phyloP scores from a whole-genome alignment of 805 yeast species.

The Barnettozyma wickerhamii region DNA sequence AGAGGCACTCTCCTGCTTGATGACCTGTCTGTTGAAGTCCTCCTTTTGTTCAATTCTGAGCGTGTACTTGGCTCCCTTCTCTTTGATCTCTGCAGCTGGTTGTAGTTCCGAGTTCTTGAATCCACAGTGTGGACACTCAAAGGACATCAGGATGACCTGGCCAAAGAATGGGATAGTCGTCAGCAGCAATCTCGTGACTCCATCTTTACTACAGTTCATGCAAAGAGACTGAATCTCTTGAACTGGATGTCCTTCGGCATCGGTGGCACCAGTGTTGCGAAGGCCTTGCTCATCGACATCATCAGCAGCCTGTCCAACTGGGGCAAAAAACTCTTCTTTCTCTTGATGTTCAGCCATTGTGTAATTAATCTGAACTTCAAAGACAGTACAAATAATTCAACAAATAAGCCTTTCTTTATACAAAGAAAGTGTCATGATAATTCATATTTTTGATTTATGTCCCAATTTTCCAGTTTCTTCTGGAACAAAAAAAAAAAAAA shows the following conservation, averaged over 20 bases:
- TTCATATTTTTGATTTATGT: too few species aligned
- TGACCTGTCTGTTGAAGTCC: constrained; percentile 87
- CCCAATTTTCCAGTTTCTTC: constrained; percentile 2
- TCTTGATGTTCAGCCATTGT: constrained; percentile 16
- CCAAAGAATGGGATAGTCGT: constrained; percentile 90
- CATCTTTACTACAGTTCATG: constrained; percentile 90
- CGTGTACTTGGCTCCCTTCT: constrained; percentile 74
- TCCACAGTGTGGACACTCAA: constrained; percentile 93
- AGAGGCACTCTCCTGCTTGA: constrained; percentile 82
- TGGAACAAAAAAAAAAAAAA: constrained; percentile 7
- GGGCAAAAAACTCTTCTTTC: constrained; percentile 43
- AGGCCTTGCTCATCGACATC: constrained; percentile 45
- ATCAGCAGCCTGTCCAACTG: constrained; percentile 59
- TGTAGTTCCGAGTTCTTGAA: constrained; percentile 89
- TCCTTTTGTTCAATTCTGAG: constrained; percentile 61
- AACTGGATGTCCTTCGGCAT: constrained; percentile 87
- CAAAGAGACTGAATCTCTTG: constrained; percentile 94
- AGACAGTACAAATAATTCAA: neutral
- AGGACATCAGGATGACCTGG: constrained; percentile 90
- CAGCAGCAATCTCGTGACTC: constrained; percentile 75
- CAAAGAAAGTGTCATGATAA: too few species aligned
- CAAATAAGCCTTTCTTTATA: too few species aligned
- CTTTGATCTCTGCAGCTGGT: constrained; percentile 91
- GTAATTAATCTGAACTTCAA: neutral
- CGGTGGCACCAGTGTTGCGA: constrained; percentile 69